Conservation (phyloP, 2,329 filamentous ascomycete species). For the Stagonosporopsis chrysanthemi region DNA sequence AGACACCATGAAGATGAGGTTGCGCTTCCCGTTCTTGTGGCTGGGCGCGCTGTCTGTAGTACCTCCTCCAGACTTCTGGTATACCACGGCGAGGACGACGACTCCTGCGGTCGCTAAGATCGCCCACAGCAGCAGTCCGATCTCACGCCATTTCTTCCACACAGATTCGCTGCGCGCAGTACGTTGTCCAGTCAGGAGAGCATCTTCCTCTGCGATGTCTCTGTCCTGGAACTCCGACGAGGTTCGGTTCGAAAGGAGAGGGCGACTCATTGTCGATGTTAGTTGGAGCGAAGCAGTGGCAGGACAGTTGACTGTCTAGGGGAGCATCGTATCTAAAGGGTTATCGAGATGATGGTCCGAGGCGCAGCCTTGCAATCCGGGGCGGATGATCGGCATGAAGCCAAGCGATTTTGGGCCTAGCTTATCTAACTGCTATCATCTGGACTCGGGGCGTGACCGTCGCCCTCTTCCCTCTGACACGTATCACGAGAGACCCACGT, state of each 20-base stretch:
- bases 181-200: slow-evolving; percentile 65
- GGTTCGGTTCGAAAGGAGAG: slow-evolving; percentile 62
- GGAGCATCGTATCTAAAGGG: slow-evolving; percentile 16
- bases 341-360: slow-evolving; percentile 9
- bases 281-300: slow-evolving; percentile 21
- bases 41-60: slow-evolving; percentile 37
- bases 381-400: slow-evolving; percentile 24
- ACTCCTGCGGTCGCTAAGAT: slow-evolving; percentile 79
- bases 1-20: slow-evolving; percentile 98
- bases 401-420: slow-evolving; percentile 20
- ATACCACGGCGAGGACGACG: slow-evolving; percentile 80
- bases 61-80: slow-evolving; percentile 63
- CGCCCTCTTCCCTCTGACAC: background rate
- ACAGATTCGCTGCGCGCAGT: slow-evolving; percentile 33
- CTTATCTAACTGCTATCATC: slow-evolving; percentile 20
- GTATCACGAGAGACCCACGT: background rate
- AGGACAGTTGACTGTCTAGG: slow-evolving; percentile 12
- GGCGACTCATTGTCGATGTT: slow-evolving; percentile 45
- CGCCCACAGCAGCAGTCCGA: slow-evolving; percentile 82
- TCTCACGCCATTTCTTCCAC: slow-evolving; percentile 73
- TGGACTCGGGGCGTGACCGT: slow-evolving; percentile 20
- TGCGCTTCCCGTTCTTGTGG: slow-evolving; percentile 72
- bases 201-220: slow-evolving; percentile 68
- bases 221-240: slow-evolving; percentile 62
- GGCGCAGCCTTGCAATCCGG: slow-evolving; percentile 5